Evolutionary conservation across 1,284 basidiomycete genomes (phyloP).

Genomic region (Ceratobasidium sp.): DNA sequence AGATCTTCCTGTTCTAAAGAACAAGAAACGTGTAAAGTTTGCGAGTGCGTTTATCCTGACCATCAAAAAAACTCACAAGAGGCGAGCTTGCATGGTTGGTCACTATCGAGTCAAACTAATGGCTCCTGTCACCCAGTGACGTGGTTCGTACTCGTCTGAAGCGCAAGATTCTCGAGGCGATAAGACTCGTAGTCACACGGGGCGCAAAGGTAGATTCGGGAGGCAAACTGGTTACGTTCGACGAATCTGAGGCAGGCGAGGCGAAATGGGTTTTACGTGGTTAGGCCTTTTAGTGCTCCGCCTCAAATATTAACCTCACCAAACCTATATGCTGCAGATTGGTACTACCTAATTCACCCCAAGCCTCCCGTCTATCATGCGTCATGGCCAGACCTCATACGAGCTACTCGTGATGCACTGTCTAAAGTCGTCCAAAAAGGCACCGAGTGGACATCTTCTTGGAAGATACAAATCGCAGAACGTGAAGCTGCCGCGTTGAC

Average conservation of each 20-base stretch:
- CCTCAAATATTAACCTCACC: background rate
- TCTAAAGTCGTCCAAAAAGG: conserved; percentile 5
- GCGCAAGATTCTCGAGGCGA: conserved; percentile 14
- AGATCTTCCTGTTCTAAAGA: conserved; percentile 14
- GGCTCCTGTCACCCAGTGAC: background rate
- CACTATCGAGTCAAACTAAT: background rate
- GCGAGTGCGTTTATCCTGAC: conserved; percentile 14
- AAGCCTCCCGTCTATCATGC: conserved; percentile 15
- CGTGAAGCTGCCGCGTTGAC: conserved; percentile 11
- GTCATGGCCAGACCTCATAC: conserved; percentile 11
- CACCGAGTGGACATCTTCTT: background rate
- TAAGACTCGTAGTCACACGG: conserved; percentile 18
- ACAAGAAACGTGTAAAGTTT: conserved; percentile 20
- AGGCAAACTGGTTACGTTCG: conserved; percentile 1
- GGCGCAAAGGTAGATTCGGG: conserved; percentile 9
- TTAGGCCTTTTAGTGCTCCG: background rate
- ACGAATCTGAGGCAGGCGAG: conserved; percentile 10
- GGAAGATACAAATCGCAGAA: conserved; percentile 23
- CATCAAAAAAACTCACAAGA: conserved; percentile 26
- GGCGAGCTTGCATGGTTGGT: background rate
- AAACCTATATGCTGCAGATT: conserved; percentile 3
- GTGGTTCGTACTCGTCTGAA: conserved; percentile 15
- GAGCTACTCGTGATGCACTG: conserved; percentile 11
- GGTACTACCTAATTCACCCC: conserved; percentile 30
- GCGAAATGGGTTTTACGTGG: conserved; percentile 22